Evolutionary conservation across 805 yeast species (phyloP), one percentile per base, ranked within the genome.

Genomic region (Saccharomyces jurei): DNA sequence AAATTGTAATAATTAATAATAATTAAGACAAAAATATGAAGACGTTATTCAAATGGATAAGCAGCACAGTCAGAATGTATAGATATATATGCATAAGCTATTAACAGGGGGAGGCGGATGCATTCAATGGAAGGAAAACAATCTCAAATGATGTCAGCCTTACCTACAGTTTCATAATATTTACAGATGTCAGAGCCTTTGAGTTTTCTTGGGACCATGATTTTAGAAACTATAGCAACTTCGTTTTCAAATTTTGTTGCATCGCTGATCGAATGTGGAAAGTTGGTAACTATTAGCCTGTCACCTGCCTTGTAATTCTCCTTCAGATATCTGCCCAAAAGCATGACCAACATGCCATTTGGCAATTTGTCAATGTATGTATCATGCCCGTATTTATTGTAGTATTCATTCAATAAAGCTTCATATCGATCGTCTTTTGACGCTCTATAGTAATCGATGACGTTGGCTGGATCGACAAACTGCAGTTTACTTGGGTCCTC

Each of bases 191-290:
- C 82, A 5, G 71, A 57, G 28, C 75, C 78, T 2, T 52, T 66
- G 3, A 56, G 41, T 4, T 51, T 46, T 30, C 56, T 59, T n/a
- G 63, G 59, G 27, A 59, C 55, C 58, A 56, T 67, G 46, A 81
- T 52, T 50, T 76, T 73, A 54, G 74, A 67, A 50, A 78, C 69
- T 9, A 77, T 76, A 2, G 83, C 77, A 28, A 86, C 75, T 55
- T 85, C 88, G 60, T 82, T 86, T 65, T 87, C 94, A 58, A 87
- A 87, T 61, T 80, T 82, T 52, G 83, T 79, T 2, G 89, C 86
- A 56, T 86, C 91, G 50, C 79, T 79, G 44, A 87, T 77, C 26
- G 75, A 74, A 50, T 74, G 76, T 2, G 92, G 91, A 63, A 80
- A 86, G 61, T 83, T 80, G 28, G 78, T 63, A 50, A 86, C 66